Evolutionary conservation across 495 filamentous ascomycete species (phyloP).

Genomic region (Podospora appendiculata): DNA sequence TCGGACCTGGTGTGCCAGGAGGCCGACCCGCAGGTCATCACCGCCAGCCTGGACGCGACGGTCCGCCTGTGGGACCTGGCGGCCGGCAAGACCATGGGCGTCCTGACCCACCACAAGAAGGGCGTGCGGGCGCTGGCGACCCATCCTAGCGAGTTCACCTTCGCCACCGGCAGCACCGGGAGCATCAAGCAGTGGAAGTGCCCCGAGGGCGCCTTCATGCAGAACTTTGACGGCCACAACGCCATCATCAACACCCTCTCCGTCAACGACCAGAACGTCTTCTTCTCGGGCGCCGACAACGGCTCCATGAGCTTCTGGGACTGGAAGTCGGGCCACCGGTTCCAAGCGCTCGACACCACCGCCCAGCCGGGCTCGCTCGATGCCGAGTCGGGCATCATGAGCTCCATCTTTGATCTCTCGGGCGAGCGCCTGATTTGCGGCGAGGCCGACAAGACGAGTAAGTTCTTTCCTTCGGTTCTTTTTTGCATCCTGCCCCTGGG

Average conservation of each 20-base stretch:
- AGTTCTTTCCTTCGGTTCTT: slow-evolving; percentile 14
- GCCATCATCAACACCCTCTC: slow-evolving; percentile 91
- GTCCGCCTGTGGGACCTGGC: slow-evolving; percentile 95
- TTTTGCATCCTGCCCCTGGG: background rate
- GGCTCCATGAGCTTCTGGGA: slow-evolving; percentile 98
- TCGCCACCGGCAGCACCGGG: slow-evolving; percentile 81
- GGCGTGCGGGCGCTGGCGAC: slow-evolving; percentile 78
- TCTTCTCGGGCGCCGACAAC: slow-evolving; percentile 94
- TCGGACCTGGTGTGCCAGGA: slow-evolving; percentile 89
- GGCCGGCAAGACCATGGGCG: slow-evolving; percentile 91
- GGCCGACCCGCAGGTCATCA: slow-evolving; percentile 93
- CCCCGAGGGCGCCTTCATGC: slow-evolving; percentile 97
- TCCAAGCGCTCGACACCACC: slow-evolving; percentile 78
- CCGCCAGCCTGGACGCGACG: slow-evolving; percentile 80
- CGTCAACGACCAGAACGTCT: slow-evolving; percentile 88
- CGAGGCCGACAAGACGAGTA: slow-evolving; percentile 91
- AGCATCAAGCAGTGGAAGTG: slow-evolving; percentile 99
- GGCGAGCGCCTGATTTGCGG: slow-evolving; percentile 86
- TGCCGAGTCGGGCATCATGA: slow-evolving; percentile 91
- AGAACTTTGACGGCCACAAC: slow-evolving; percentile 97
- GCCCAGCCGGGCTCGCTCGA: slow-evolving; percentile 93
- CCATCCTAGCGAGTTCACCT: slow-evolving; percentile 94
- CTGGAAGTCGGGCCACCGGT: slow-evolving; percentile 93
- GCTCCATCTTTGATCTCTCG: slow-evolving; percentile 80
- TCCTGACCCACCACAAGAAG: slow-evolving; percentile 98